Base-by-base conservation (phyloP, 305 asterid genomes). In the Stenogyne calaminthoides region DNA sequence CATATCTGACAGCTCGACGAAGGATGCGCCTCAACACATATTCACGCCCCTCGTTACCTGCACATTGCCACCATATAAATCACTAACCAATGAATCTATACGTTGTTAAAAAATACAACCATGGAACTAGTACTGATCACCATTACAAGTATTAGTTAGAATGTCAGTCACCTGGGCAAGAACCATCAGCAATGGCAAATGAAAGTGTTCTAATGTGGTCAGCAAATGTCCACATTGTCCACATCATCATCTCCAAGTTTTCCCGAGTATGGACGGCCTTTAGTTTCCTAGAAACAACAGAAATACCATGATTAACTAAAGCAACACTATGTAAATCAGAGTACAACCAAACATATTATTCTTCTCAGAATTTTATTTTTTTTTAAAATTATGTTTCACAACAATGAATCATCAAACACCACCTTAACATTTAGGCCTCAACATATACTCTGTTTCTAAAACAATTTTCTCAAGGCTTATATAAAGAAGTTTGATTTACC, bases 101-200 rank as follows among this genome's bases (percentile, higher is more conserved):
- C 7, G 25, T 9, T 15, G 25, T 55, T 64, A 61, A 42, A 66
- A 25, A 27, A 32, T 55, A 57, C 64, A 73, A 29, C 15, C 14
- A 25, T 25, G 4, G 27, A 52, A 42, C 49, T 65, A 72, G 59
- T 22, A 22, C 1, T 22, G 25, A 22, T 22, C 25, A 22, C 25
- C 25, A 22, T n/a, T n/a, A n/a, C n/a, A n/a, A n/a, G n/a, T 22
- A 22, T 22, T 22, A 22, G 25, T 22, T 40, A 75, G 76, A 44
- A 11, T 12, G 9, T 80, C 65, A 93, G 9, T 80, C 65, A 93
- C 98, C 97, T 85, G 99, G 98, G 58, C 90, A 83, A 78, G 98
- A 89, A 52, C 99, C 99, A 87, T 95, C 99, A 81, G 99, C 99
- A 81, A 95, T 92, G 70, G 98, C 99, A 79, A 95, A 80, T 40